phyloP scores from a whole-genome alignment of 1,139 yeast species.

The Cylindricascospora bacillispora region DNA sequence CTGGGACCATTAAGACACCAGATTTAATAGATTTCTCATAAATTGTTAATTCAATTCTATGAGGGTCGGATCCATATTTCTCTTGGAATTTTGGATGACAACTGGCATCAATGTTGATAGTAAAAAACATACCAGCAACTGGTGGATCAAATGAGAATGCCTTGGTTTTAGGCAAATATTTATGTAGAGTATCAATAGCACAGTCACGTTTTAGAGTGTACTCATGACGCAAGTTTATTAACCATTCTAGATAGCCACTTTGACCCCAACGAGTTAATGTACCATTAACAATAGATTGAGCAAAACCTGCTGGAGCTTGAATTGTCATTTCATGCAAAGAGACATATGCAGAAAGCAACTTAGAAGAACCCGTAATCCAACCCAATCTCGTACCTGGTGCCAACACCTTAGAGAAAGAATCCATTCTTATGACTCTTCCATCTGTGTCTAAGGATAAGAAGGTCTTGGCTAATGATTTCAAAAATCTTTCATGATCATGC shows the following conservation, averaged over 20 bases:
- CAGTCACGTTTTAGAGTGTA: slow-evolving; percentile 67
- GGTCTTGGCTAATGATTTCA: slow-evolving; percentile 61
- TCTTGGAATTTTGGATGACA: slow-evolving; percentile 43
- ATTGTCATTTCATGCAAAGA: slow-evolving; percentile 73
- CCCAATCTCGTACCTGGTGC: slow-evolving; percentile 92
- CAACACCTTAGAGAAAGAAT: slow-evolving; percentile 81
- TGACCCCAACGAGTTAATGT: slow-evolving; percentile 62
- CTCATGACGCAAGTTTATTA: slow-evolving; percentile 69
- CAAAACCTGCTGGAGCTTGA: slow-evolving; percentile 74
- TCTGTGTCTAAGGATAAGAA: slow-evolving; percentile 69
- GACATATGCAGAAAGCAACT: slow-evolving; percentile 51
- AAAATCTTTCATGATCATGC: slow-evolving; percentile 39
- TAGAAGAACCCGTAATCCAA: slow-evolving; percentile 73
- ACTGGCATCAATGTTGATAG: slow-evolving; percentile 39
- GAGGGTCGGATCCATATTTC: slow-evolving; percentile 35
- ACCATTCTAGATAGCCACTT: slow-evolving; percentile 73
- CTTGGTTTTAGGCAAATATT: slow-evolving; percentile 31
- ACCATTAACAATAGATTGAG: slow-evolving; percentile 58
- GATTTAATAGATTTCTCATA: slow-evolving; percentile 37
- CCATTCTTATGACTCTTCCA: slow-evolving; percentile 84
- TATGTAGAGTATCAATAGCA: slow-evolving; percentile 40
- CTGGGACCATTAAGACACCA: slow-evolving; percentile 48
- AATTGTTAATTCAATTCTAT: slow-evolving; percentile 36
- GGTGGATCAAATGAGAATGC: slow-evolving; percentile 35
- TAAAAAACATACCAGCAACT: slow-evolving; percentile 57